phyloP scores from a whole-genome alignment of 2,329 filamentous ascomycete species.

The Trichoderma pleuroti region DNA sequence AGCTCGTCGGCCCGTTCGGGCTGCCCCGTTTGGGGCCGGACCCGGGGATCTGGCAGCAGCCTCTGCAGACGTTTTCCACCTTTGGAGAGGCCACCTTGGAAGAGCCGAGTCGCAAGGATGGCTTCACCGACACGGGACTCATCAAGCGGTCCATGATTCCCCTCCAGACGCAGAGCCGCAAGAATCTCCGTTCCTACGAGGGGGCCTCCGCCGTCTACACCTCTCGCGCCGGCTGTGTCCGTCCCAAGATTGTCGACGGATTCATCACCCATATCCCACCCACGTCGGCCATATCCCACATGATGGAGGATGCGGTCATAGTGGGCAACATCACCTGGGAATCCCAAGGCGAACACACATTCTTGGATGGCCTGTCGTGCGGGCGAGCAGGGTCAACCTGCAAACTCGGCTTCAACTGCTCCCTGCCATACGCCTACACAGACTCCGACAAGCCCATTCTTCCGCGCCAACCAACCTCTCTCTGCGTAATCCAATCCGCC shows the following conservation, averaged over 20 bases:
- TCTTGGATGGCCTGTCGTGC: neutral
- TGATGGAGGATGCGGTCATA: neutral
- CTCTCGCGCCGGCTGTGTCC: neutral
- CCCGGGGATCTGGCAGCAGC: neutral
- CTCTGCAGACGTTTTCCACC: neutral
- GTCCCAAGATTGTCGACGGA: neutral
- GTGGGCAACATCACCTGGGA: neutral
- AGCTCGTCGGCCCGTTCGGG: neutral
- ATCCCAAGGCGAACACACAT: neutral
- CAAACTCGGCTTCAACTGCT: neutral
- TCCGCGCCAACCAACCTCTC: neutral
- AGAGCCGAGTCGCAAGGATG: neutral
- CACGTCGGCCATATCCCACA: neutral
- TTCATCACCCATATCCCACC: neutral
- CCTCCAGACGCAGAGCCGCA: neutral
- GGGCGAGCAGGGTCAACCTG: neutral
- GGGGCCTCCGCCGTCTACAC: neutral
- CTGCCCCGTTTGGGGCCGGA: neutral
- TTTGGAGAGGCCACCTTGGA: neutral
- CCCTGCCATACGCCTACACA: neutral
- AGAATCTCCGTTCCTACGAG: neutral
- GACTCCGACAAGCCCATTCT: neutral
- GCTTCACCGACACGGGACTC: neutral
- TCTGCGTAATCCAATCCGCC: neutral
- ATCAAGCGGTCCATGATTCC: neutral